Base-by-base conservation (phyloP, 495 filamentous ascomycete species). In the Usnea hakonensis region DNA sequence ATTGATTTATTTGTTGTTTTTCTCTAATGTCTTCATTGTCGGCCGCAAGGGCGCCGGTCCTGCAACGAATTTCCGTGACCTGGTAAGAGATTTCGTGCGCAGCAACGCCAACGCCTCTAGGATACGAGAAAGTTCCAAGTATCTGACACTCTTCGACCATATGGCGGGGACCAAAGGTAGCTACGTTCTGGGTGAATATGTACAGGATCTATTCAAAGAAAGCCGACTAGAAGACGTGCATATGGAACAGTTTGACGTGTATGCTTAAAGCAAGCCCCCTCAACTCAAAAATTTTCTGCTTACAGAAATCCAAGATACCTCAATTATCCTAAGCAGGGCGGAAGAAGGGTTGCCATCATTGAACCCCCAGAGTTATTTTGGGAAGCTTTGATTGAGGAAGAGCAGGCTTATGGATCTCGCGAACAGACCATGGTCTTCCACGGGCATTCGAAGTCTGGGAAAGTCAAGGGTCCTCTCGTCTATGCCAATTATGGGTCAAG, bases 401-500 rank as follows among this genome's bases (percentile, higher is more conserved):
- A 84, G 33, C 71, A 77, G 16, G 76, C 77, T 0, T 81, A 82
- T 56, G 73, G 78, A 8, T 77, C 83, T 62, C 77, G 81, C 57
- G 76, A 79, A 59, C 84, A 90, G 66, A 90, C 88, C 0, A 76
- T 78, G 32, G 83, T 82, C 17, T 99, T 96, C 65, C 94, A 99
- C 71, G 93, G 89, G 0, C 87, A 94, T 70, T 96, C 91, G 16
- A 88, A 86, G 68, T 82, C 89, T 10, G 94, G 93, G 28, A 90
- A 91, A 68, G 91, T 93, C 30, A 88, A 81, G n/a, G 94, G 95
- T 0, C 92, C 87, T n/a, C 72, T 99, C 57, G 82, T 99, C 2
- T 99, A 96, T 70, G 95, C 89, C 28, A 96, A 97, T 69, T 95
- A 91, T 67, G 94, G 95, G 17, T 87, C 89, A 57, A 81, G 81